Percentiles rank a stretch among this genome's conserved stretches.
phyloP scores from a whole-genome alignment of 2,329 filamentous ascomycete genomes.

The Fusarium sp. region DNA sequence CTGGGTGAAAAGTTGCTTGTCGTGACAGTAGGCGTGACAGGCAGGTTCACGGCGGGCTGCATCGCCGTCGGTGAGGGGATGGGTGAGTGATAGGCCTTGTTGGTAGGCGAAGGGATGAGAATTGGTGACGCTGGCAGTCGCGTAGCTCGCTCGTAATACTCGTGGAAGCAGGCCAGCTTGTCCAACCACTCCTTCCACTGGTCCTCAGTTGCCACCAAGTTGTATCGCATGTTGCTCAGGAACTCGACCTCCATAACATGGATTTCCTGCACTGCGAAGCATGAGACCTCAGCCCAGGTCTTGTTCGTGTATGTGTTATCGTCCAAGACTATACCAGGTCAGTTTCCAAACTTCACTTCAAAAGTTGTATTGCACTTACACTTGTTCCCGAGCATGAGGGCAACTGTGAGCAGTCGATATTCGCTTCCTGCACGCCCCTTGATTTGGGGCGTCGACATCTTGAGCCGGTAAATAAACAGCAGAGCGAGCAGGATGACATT shows the following conservation, averaged over 20 bases:
- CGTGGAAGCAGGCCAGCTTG: conserved; percentile 84
- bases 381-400: conserved; percentile 98
- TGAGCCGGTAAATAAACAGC: conserved; percentile 92
- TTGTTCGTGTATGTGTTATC: conserved; percentile 99
- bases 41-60: conserved; percentile 46
- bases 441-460: conserved; percentile 88
- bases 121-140: conserved; percentile 56
- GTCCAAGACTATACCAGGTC: conserved; percentile 75
- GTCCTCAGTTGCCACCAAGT: conserved; percentile 84
- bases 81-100: conserved; percentile 57
- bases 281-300: conserved; percentile 98
- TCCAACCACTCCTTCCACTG: conserved; percentile 91
- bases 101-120: conserved; percentile 55
- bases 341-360: conserved; percentile 23
- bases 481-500: conserved; percentile 93
- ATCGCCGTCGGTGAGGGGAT: conserved; percentile 62
- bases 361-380: conserved; percentile 65
- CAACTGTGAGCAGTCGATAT: conserved; percentile 91
- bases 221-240: conserved; percentile 97
- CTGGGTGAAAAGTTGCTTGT: conserved; percentile 56
- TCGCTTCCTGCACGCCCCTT: conserved; percentile 94
- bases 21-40: conserved; percentile 49
- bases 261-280: conserved; percentile 92
- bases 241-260: conserved; percentile 99
- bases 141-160: conserved; percentile 81